A percentile compares a stretch with the other conserved stretches of the same genome.
phyloP scores from a whole-genome alignment of 768 basidiomycete species.

The Agaricus blazei region DNA sequence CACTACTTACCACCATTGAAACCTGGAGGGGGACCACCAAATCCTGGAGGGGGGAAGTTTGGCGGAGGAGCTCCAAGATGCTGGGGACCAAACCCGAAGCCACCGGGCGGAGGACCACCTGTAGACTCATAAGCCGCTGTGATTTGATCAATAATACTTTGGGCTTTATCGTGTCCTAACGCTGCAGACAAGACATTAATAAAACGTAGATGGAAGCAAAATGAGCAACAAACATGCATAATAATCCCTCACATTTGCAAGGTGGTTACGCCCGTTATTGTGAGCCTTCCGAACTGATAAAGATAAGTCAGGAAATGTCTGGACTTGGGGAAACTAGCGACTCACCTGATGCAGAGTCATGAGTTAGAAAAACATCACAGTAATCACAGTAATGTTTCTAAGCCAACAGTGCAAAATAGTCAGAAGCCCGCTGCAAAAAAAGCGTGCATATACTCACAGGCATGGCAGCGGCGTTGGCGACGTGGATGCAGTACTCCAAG shows the following conservation, averaged over 20 bases:
- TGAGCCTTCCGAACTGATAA: conserved; percentile 90
- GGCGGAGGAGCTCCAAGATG: conserved; percentile 61
- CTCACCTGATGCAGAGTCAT: conserved; percentile 88
- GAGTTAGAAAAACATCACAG: conserved; percentile 90
- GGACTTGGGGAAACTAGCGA: conserved; percentile 4
- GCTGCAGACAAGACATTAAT: conserved; percentile 34
- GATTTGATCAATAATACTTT: conserved; percentile 98
- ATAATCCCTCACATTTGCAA: conserved; percentile 94
- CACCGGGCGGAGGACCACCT: conserved; percentile 81
- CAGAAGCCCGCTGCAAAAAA: not conserved
- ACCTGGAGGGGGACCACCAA: conserved; percentile 45
- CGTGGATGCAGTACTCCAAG: conserved; percentile 1
- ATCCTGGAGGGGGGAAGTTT: conserved; percentile 43
- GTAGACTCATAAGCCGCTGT: conserved; percentile 88
- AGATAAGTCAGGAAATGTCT: conserved; percentile 7
- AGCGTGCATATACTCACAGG: conserved; percentile 43
- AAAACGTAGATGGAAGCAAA: not conserved
- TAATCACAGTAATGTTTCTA: conserved; percentile 95
- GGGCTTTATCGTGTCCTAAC: conserved; percentile 93
- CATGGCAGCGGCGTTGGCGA: conserved; percentile 36
- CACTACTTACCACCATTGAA: conserved; percentile 48
- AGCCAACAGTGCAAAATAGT: conserved; percentile 8
- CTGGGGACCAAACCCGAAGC: conserved; percentile 82
- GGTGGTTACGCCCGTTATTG: conserved; percentile 95
- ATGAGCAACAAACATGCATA: conserved; percentile 69